phyloP scores from a whole-genome alignment of 805 yeast genomes.

The Metschnikowia baotianmanensis region DNA sequence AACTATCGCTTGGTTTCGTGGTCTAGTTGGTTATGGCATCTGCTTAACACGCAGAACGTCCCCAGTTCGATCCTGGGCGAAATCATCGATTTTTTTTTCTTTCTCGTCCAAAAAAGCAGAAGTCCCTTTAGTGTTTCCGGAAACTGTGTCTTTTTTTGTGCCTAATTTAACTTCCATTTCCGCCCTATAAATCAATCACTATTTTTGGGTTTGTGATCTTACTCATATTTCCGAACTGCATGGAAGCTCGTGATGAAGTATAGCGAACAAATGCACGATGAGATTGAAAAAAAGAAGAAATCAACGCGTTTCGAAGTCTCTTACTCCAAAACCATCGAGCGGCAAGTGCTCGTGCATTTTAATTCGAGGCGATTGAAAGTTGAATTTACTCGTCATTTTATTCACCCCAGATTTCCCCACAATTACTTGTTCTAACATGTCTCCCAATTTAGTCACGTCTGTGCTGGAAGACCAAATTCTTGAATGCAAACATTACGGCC shows the following conservation, averaged over 20 bases:
- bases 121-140: too few species aligned
- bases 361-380: too few species aligned
- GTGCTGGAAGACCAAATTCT: constrained; percentile 3
- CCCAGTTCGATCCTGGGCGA: constrained; percentile 28
- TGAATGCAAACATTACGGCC: constrained; percentile 50
- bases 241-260: not conserved
- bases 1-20: constrained; percentile 18
- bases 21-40: constrained; percentile 27
- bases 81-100: constrained; percentile 11
- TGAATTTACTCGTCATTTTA: too few species aligned
- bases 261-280: constrained; percentile 1
- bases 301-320: not conserved
- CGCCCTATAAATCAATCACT: too few species aligned
- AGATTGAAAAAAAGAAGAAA: not conserved
- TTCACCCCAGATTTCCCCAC: not conserved
- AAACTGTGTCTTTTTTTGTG: too few species aligned
- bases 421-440: not conserved
- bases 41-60: constrained; percentile 28
- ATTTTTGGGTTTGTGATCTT: too few species aligned
- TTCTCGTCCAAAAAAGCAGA: not conserved
- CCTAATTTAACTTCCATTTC: too few species aligned
- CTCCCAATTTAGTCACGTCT: constrained; percentile 1
- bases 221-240: constrained; percentile 1
- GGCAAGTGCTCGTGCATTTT: too few species aligned
- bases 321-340: too few species aligned